Base-by-base conservation (phyloP, 345 rosid species). In the Syzygium grande region DNA sequence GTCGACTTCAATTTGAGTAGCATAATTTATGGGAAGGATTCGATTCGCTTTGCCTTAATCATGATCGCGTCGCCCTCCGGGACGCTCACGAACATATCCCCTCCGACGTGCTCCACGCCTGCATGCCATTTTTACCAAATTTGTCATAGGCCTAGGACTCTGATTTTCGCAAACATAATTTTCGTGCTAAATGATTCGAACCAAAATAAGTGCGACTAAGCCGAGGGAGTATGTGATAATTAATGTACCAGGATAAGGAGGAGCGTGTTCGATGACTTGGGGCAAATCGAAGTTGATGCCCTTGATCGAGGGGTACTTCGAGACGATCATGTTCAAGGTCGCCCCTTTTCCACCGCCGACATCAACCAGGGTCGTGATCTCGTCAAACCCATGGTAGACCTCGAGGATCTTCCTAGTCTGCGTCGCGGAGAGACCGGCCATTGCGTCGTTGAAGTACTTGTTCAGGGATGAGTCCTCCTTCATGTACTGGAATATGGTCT, bases 271-370 rank as follows among this genome's bases (percentile, higher is more conserved):
- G 43, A 94, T 90, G 53, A 94, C 96, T 34, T 91, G 93, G 61
- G 94, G 94, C 85, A 93, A n/a, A 86, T 94, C 94, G 79, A 94
- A 94, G 89, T 94, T 94, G 29, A 93, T 90, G 41, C 93, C 94
- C 46, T 91, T 86, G 19, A 91, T 89, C 5, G 89, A 88, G 41
- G 95, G 93, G 56, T 93, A 90, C 86, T 90, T 93, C 9, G 95
- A 91, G 51, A 93, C 89, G 54, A 96, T 93, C 68, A 92, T 89
- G 86, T 58, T 86, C 12, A 95, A 89, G 1, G 93, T 90, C 80
- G 93, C 89, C 11, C 98, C 97, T 41, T 91, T 92, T n/a, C 98
- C 94, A 0, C 98, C 98, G 52, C 97, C 98, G 0, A 95, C 96
- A 88, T 96, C 98, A 4, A 94, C 98, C 11, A 95, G 55, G 0